phyloP scores from a whole-genome alignment of 2,329 filamentous ascomycete genomes.

The Diaporthe ilicicola region DNA sequence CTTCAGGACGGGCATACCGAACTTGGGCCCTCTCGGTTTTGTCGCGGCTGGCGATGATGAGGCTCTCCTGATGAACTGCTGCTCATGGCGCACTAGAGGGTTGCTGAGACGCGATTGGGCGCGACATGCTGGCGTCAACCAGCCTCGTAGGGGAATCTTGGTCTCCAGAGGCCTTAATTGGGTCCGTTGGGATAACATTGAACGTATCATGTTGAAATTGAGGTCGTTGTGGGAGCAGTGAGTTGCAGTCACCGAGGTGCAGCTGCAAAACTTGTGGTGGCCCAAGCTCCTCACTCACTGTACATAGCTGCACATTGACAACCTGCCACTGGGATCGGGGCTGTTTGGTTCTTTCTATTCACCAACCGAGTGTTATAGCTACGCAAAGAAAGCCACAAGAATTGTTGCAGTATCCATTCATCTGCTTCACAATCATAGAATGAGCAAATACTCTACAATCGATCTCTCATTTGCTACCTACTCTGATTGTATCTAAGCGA shows the following conservation, averaged over 20 bases:
- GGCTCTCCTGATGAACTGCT: slow-evolving; percentile 21
- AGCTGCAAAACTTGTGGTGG: slow-evolving; percentile 16
- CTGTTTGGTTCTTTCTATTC: not conserved
- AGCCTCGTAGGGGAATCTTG: not conserved
- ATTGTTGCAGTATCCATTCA: not conserved
- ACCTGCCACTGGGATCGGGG: too few relatives aligned
- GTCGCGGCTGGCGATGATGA: slow-evolving; percentile 16
- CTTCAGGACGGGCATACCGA: not conserved
- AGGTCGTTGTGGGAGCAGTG: not conserved
- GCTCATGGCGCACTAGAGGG: slow-evolving; percentile 5
- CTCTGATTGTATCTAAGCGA: slow-evolving; percentile 45
- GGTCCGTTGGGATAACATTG: slow-evolving; percentile 1
- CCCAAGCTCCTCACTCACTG: slow-evolving; percentile 7
- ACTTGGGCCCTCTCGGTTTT: slow-evolving; percentile 20
- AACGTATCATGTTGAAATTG: slow-evolving; percentile 25
- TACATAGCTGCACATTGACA: not conserved
- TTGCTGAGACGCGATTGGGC: not conserved
- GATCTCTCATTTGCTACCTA: not conserved
- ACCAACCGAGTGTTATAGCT: not conserved
- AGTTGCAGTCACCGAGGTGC: not conserved
- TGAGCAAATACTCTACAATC: not conserved
- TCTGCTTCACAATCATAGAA: not conserved
- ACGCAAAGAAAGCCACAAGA: too few relatives aligned
- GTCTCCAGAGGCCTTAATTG: not conserved
- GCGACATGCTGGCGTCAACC: not conserved